These are phyloP conservation scores for Dissophora globulifera DNA, from an alignment of 192 early-diverging fungal species.

Conservation along the genomic window DNA sequence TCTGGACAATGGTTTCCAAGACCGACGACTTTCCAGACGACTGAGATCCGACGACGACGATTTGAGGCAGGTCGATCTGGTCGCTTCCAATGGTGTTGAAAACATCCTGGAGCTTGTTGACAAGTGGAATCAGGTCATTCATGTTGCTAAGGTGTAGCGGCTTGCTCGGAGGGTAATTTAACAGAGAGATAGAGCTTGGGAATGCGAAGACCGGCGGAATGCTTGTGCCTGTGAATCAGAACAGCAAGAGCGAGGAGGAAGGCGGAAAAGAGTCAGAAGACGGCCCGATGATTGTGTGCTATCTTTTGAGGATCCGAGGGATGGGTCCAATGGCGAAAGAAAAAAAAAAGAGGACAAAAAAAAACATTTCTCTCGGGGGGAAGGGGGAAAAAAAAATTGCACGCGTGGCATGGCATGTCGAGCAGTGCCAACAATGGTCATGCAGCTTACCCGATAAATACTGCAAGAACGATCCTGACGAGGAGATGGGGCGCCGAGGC, in stretches of 20 bases:
- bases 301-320: too few relatives aligned
- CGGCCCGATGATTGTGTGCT: not conserved
- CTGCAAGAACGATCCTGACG: too few relatives aligned
- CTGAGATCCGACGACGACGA: slow-evolving; percentile 90
- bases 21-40: slow-evolving; percentile 97
- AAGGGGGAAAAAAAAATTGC: not conserved
- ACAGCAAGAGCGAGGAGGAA: not conserved
- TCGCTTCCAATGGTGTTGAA: slow-evolving; percentile 79
- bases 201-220: not conserved
- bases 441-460: too few relatives aligned
- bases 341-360: not conserved
- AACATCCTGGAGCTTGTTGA: slow-evolving; percentile 85
- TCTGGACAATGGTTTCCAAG: slow-evolving; percentile 97
- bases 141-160: slow-evolving; percentile 51
- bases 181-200: not conserved
- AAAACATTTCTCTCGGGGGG: not conserved
- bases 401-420: slow-evolving; percentile 1
- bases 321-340: too few relatives aligned
- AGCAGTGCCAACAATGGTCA: too few relatives aligned
- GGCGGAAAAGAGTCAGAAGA: not conserved
- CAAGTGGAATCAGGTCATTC: slow-evolving; percentile 85
- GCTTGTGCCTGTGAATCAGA: slow-evolving; percentile 9
- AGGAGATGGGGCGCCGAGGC: too few relatives aligned
- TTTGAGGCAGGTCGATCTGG: slow-evolving; percentile 84
- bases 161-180: not conserved